Base-by-base conservation (phyloP, 495 filamentous ascomycete genomes). In the Peziza echinospora region DNA sequence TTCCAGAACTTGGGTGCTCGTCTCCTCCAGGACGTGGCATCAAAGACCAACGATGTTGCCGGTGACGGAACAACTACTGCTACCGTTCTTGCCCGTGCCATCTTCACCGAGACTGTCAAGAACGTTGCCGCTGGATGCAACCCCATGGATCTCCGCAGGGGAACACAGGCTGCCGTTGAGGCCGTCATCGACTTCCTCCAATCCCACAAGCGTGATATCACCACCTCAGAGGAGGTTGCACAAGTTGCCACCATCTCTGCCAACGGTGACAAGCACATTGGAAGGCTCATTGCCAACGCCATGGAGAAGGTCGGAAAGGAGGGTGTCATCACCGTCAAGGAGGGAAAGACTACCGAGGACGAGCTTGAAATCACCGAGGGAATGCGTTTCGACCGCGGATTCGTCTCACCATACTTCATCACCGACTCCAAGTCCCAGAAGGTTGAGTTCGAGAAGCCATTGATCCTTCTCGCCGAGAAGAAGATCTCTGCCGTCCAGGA, bases 261-360 rank as follows among this genome's bases (percentile, higher is more conserved):
- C 53, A 97, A 97, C 68, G 89, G 89, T 51, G 89, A 97, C 61
- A 77, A 73, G 47, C 91, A 96, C 65, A 85, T 97, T 57, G 89
- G 89, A 57, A 78, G 83, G 68, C 69, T 97, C 53, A 89, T 97
- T 64, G 84, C 89, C 56, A 92, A 77, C 57, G 89, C 89, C 52
- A 97, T 97, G 89, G 89, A 97, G 77, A 87, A 91, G 68, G 89
- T 97, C 54, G 89, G 89, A 64, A 96, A 96, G 74, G 89, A 97
- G 70, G 89, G 89, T 72, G 89, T 97, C 53, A 97, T 97, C 63
- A 97, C 89, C 43, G 86, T 93, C 49, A 96, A 96, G 77, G 89
- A 97, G 71, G 89, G 89, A 56, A 96, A 96, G 79, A 97, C 89
- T 44, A 78, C 91, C 62, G 80, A 84, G 59, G 89, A 97, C 55